These are phyloP conservation scores for Oenanthe javanica DNA, from an alignment of 140 eudicot genomes.

Conservation along the genomic window DNA sequence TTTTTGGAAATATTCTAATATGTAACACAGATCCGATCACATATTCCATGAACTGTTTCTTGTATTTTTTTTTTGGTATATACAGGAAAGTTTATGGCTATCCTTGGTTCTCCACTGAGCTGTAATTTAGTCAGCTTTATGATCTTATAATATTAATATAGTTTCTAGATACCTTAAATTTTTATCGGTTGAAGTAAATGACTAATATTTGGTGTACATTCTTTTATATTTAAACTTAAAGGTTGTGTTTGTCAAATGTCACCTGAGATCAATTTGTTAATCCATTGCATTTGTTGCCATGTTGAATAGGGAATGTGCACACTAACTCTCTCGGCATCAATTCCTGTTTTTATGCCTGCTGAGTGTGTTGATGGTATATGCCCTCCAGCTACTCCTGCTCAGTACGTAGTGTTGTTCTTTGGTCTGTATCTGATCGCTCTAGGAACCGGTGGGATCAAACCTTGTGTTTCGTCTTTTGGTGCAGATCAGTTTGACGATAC, in stretches of 20 bases:
- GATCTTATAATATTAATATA: neutral
- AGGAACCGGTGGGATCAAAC: constrained; percentile 81
- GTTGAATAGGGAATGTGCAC: constrained; percentile 66
- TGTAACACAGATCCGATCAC: neutral
- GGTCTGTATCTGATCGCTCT: constrained; percentile 74
- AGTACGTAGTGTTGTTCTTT: constrained; percentile 46
- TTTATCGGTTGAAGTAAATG: neutral
- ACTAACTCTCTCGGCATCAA: constrained; percentile 60
- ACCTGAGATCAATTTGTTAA: neutral
- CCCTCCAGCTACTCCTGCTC: constrained; percentile 59
- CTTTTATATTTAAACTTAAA: neutral
- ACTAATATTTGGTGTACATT: neutral
- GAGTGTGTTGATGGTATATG: constrained; percentile 57
- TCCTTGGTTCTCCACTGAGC: neutral
- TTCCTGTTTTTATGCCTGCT: constrained; percentile 52
- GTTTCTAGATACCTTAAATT: neutral
- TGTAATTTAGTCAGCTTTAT: neutral
- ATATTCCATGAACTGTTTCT: neutral
- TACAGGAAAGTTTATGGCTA: neutral
- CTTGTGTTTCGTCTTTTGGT: constrained; percentile 77
- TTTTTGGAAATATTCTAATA: neutral
- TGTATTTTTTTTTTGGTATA: neutral
- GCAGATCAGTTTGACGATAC: constrained; percentile 90
- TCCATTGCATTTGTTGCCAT: neutral
- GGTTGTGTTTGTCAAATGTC: neutral